Evolutionary conservation across 129 eudicot species (phyloP), one percentile per base, ranked within the genome.

Genomic region (Kitagawia praeruptora): DNA sequence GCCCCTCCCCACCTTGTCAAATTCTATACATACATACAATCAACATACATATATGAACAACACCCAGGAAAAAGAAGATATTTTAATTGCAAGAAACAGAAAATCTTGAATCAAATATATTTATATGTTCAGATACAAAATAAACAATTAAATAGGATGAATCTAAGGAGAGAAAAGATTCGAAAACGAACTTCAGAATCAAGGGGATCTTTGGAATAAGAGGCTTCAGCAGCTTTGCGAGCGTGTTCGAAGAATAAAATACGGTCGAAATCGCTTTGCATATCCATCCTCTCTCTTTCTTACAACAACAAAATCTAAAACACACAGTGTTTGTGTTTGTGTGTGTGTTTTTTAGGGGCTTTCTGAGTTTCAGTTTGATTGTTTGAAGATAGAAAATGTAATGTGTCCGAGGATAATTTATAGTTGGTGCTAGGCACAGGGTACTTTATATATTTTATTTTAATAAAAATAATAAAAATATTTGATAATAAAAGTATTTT

Each of bases 1-100:
- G 96, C 96, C 18, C 96, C 90, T 28, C 93, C 97, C 98, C 98
- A 95, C 86, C 91, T 82, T 51, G 92, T 88, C 80, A 95, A 58
- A 77, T 95, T 95, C 97, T 95, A 82, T 66, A 63, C 69, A 61
- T 19, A 54, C 27, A 23, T 23, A 34, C 37, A 25, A 61, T 56
- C 56, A 51, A 10, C 14, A 61, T 23, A 41, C 48, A 76, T 1
- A 67, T 31, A 12, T 0, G 5, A 34, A 67, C 73, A 31, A 4
- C 40, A 15, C 31, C 5, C 5, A 63, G 27, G 81, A 23, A 21
- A 4, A 78, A 37, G 58, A 47, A 28, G 5, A 67, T 4, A 63
- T 2, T 28, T 11, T 64, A 25, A 67, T 23, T 1, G 14, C 15
- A 47, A 31, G n/a, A 25, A 37, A 61, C 19, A n/a, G 31, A 38